Evolutionary conservation across 2,329 filamentous ascomycete species (phyloP), one percentile per base, ranked within the genome.

Genomic region (Hortaea werneckii): DNA sequence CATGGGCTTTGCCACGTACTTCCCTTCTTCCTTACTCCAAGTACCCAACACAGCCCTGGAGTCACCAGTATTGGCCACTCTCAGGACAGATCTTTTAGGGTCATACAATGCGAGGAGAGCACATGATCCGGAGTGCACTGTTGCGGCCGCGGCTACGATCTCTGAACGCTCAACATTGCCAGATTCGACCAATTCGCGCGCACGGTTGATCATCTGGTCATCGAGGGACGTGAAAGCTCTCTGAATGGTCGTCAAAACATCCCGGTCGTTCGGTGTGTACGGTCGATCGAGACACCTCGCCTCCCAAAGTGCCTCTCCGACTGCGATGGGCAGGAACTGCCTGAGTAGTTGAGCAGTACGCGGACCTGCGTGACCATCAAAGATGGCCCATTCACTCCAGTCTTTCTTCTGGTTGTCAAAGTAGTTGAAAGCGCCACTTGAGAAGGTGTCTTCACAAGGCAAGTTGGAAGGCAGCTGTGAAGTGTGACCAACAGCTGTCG

Each of bases 51-150:
- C 79, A 8, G 80, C 80, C 32, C 81, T 73, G 1, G 78, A 84
- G 63, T 86, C 82, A 0, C 83, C 83, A 0, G 77, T 76, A 50
- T 79, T 80, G 0, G 82, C 82, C 2, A 83, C 79, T 26, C 77
- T 75, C 0, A 86, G 63, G 0, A 67, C 75, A 5, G 68, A 67
- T 1, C 67, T 67, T 0, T 54, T 47, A 0, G 78, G 71, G 50
- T 86, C 79, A 56, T 78, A 83, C 1, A 83, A 63, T 0, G 79
- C 71, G 1, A 85, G 66, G 1, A 84, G 65, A 8, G 81, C 81
- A 52, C 80, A 84, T 4, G 79, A 82, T 5, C 81, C 80, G 1
- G 72, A 64, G 43, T 69, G 67, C 1, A 66, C 70, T 29, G 66
- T 61, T 0, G 58, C 57, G 2, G 71, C 58, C 3, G 55, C 54